Evolutionary conservation across 1,284 basidiomycete genomes (phyloP).

Genomic region (Ustanciosporium gigantosporum): DNA sequence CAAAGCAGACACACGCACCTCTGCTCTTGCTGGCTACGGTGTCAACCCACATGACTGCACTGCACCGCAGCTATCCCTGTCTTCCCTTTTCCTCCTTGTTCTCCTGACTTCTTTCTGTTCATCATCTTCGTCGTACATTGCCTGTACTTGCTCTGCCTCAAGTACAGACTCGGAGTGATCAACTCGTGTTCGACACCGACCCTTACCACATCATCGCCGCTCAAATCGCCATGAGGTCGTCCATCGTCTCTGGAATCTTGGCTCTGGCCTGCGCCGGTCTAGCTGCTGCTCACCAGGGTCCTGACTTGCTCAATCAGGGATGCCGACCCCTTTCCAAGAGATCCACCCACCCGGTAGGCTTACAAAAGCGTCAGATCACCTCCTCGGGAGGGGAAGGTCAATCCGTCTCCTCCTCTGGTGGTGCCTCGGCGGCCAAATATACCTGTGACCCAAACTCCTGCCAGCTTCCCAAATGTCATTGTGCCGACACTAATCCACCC

Average conservation of each 20-base stretch:
- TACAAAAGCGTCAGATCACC: slow-evolving; percentile 21
- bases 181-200: no score
- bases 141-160: no score
- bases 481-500: slow-evolving; percentile 52
- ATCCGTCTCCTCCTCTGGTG: slow-evolving; percentile 17
- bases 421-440: slow-evolving; percentile 50
- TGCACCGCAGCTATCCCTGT: no score
- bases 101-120: no score
- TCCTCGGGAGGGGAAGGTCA: slow-evolving; percentile 41
- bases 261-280: slow-evolving; percentile 20
- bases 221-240: no score
- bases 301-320: slow-evolving; percentile 25
- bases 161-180: no score
- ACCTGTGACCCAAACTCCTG: slow-evolving; percentile 47
- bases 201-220: no score
- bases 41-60: no score
- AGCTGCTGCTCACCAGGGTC: slow-evolving; percentile 13
- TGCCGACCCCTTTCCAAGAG: slow-evolving; percentile 35
- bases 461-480: slow-evolving; percentile 50
- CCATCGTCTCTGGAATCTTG: slow-evolving; percentile 15
- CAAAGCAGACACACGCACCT: no score
- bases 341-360: background rate
- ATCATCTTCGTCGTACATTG: no score
- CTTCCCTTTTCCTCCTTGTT: no score
- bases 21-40: no score